These are phyloP conservation scores for Margaritispora aquatica DNA, from an alignment of 495 filamentous ascomycete genomes.

Conservation along the genomic window DNA sequence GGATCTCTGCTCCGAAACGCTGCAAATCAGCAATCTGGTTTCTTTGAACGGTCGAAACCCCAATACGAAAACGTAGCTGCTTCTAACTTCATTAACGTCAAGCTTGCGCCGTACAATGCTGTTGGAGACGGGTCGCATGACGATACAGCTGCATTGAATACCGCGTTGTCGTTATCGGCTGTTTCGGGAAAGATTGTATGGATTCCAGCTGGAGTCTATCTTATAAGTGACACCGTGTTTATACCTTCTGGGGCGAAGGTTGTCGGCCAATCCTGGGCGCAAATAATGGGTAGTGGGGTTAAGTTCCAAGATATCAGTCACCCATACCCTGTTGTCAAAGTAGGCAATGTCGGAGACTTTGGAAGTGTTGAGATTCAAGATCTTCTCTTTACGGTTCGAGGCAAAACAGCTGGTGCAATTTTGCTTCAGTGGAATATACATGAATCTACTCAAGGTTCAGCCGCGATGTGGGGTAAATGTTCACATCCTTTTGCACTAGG, in stretches of 20 bases:
- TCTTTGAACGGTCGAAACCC: background rate
- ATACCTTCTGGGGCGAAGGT: background rate
- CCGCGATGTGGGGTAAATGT: slow-evolving; percentile 27
- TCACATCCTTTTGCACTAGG: slow-evolving; percentile 5
- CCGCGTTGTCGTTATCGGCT: background rate
- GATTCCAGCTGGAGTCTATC: too few relatives aligned
- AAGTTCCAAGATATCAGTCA: background rate
- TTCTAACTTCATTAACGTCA: background rate
- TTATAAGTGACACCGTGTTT: too few relatives aligned
- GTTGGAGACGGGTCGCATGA: background rate
- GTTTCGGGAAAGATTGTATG: background rate
- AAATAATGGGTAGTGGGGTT: background rate
- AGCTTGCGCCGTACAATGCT: background rate
- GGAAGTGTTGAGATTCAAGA: slow-evolving; percentile 42
- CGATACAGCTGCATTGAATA: background rate
- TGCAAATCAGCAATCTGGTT: background rate
- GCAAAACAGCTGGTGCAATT: slow-evolving; percentile 12
- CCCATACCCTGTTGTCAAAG: slow-evolving; percentile 27
- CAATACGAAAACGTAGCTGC: background rate
- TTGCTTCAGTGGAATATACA: slow-evolving; percentile 28
- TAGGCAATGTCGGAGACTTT: slow-evolving; percentile 45
- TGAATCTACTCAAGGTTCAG: slow-evolving; percentile 10
- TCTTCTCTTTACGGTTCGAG: slow-evolving; percentile 20
- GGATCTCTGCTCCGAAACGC: background rate
- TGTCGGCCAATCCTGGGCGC: background rate